A percentile compares a stretch with the other conserved stretches of the same genome.
Evolutionary conservation across 2,329 filamentous ascomycete species (phyloP).

Genomic region (Colletotrichum cuscutae): DNA sequence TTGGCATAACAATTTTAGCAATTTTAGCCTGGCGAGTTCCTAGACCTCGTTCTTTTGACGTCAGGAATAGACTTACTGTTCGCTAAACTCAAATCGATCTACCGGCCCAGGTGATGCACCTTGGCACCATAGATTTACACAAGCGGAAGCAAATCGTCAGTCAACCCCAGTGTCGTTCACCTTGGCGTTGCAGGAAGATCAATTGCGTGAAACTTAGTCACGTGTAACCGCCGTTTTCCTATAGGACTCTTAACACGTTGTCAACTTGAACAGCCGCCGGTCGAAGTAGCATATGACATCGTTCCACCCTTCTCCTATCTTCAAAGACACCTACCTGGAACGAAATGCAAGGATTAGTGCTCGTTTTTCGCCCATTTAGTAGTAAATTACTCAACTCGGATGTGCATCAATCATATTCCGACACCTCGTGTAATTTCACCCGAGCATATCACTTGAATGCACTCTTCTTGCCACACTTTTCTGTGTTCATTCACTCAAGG

Average conservation of each 20-base stretch:
- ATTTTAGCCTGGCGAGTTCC: neutral
- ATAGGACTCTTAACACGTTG: neutral
- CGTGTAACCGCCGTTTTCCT: neutral
- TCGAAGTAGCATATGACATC: too few relatives aligned
- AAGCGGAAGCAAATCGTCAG: neutral
- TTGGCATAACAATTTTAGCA: neutral
- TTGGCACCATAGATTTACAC: neutral
- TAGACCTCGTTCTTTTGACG: neutral
- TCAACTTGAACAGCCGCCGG: neutral
- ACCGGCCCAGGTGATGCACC: neutral
- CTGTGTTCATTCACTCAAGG: too few relatives aligned
- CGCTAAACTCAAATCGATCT: neutral
- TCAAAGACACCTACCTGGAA: too few relatives aligned
- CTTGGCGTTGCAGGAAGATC: neutral
- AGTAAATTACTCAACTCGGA: too few relatives aligned
- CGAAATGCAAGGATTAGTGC: too few relatives aligned
- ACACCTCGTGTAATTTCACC: too few relatives aligned
- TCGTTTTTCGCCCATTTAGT: too few relatives aligned
- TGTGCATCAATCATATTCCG: too few relatives aligned
- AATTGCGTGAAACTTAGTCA: neutral
- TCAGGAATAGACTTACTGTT: neutral
- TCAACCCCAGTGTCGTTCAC: neutral
- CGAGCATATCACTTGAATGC: too few relatives aligned
- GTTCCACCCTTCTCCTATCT: too few relatives aligned
- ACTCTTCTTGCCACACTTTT: too few relatives aligned